Evolutionary conservation across 176 grass and related monocot species (phyloP).

Genomic region (Cenchrus fungigraminus): DNA sequence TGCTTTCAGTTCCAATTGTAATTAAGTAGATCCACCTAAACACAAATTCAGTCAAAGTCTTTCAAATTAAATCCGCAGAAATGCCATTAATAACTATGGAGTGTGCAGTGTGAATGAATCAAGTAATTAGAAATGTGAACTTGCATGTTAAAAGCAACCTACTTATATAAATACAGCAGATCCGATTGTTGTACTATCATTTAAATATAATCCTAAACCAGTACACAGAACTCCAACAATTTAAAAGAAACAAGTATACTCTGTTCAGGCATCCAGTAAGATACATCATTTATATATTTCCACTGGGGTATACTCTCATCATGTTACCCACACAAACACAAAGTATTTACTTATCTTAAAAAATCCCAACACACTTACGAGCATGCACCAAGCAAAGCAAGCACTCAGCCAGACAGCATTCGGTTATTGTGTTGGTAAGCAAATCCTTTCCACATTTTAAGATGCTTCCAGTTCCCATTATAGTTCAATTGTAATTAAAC

Average conservation of each 20-base stretch:
- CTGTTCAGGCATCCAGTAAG: background rate
- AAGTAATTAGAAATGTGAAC: constrained; percentile 18
- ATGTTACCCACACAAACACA: background rate
- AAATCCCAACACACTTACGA: background rate
- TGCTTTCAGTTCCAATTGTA: too few species aligned
- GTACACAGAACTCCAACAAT: background rate
- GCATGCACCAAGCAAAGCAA: background rate
- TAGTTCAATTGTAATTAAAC: background rate
- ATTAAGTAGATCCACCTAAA: background rate
- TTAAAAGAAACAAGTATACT: background rate
- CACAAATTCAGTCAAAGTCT: background rate
- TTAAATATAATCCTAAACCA: constrained; percentile 26
- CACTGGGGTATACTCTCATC: background rate
- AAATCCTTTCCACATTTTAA: background rate
- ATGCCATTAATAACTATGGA: background rate
- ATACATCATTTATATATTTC: constrained; percentile 15
- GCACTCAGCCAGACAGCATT: background rate
- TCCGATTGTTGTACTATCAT: background rate
- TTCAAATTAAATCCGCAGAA: constrained; percentile 15
- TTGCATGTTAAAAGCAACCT: background rate
- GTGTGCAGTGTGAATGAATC: background rate
- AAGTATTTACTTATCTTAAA: background rate
- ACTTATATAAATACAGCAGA: background rate
- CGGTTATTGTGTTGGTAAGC: background rate
- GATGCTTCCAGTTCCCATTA: background rate